Evolutionary conservation across 2,329 filamentous ascomycete genomes (phyloP), one percentile per base, ranked within the genome.

Genomic region (Thielaviopsis musarum): DNA sequence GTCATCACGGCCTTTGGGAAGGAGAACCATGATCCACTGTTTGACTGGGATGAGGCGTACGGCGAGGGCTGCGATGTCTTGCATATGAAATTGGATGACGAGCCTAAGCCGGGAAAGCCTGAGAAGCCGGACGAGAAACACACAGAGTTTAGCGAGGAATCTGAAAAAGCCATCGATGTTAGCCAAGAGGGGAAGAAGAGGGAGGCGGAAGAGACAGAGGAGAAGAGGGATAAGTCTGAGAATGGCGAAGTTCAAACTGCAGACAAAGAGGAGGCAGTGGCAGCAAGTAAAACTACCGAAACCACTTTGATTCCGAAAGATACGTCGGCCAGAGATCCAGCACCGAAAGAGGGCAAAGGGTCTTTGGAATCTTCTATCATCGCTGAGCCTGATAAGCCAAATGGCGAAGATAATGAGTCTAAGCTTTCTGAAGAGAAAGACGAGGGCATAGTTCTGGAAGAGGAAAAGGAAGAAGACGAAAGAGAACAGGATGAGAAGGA

Each of bases 41-140:
- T 93, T 63, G 77, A 86, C 65, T 95, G 91, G 91, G 74, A 83
- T 4, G 72, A 72, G 0, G 71, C 78, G 24, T 98, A 98, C 66
- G 91, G 90, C 0, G 65, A 67, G 0, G 93, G 93, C 0, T 95
- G 90, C 64, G 87, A 98, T 66, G 88, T 95, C 5, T 71, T 93
- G 61, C 84, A 93, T 66, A 78, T 84, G 66, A 56, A 58, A 48
- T 19, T 59, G 1, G 57, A 59, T 5, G 13, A 51, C 3, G 45
- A 17, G n/a, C 28, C 45, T 15, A n/a, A 10, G 45, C 45, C 45
- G 52, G 15, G 9, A 7, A 12, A 49, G 21, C 17, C 38, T 19
- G 49, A 17, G 10, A 34, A 7, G 75, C 72, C 61, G 51, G 22
- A 34, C 19, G 13, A 2, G 21, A 17, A n/a, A 21, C 51, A 57